Percentiles rank a stretch among this genome's conserved stretches.
phyloP scores from a whole-genome alignment of 805 yeast species.

The Kuraishia ogatae region DNA sequence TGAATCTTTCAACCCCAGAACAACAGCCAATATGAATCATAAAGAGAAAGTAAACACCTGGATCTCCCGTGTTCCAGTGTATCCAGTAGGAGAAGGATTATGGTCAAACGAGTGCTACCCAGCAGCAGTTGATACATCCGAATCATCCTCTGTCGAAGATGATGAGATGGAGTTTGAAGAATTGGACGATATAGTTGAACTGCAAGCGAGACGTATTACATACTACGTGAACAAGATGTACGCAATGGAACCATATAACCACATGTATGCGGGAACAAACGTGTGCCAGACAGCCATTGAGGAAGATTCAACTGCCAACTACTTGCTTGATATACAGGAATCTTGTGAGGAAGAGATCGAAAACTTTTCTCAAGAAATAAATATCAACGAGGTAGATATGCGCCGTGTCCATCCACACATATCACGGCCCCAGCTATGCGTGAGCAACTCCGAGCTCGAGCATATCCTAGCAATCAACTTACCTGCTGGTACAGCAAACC shows the following conservation, averaged over 20 bases:
- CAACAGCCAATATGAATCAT: constrained; percentile 53
- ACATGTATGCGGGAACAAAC: not conserved
- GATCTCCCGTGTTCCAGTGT: constrained; percentile 51
- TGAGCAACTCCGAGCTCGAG: not conserved
- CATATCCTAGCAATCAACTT: not conserved
- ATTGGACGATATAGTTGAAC: constrained; percentile 38
- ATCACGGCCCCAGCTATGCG: not conserved
- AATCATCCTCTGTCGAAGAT: constrained; percentile 9
- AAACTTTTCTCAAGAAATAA: not conserved
- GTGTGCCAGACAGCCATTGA: not conserved
- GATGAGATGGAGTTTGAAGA: constrained; percentile 24
- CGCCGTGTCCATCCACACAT: not conserved
- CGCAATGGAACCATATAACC: constrained; percentile 6
- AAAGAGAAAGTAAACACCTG: constrained; percentile 59
- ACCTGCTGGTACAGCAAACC: not conserved
- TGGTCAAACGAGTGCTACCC: constrained; percentile 43
- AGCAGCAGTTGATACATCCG: constrained; percentile 28
- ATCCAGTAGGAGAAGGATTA: constrained; percentile 13
- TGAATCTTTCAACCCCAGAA: constrained; percentile 49
- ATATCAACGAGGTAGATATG: not conserved
- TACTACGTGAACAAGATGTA: constrained; percentile 32
- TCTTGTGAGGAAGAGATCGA: not conserved
- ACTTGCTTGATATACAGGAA: not conserved
- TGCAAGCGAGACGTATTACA: constrained; percentile 45
- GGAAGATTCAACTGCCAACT: not conserved